These are phyloP conservation scores for Neofusicoccum ribis DNA, from an alignment of 2,329 filamentous ascomycete genomes.

Conservation along the genomic window DNA sequence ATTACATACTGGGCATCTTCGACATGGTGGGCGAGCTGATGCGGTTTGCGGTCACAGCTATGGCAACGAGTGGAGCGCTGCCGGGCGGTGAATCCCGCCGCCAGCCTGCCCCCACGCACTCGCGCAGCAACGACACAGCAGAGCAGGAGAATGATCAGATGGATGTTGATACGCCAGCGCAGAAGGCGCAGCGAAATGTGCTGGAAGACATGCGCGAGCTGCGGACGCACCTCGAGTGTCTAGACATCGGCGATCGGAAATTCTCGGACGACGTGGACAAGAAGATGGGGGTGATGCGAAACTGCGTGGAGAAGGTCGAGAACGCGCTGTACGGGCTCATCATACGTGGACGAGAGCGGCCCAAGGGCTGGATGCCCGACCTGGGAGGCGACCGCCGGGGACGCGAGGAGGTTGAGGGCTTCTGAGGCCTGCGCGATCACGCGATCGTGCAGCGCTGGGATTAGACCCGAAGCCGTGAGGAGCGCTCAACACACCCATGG, in stretches of 20 bases:
- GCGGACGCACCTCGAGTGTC: slow-evolving; percentile 71
- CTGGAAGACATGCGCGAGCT: slow-evolving; percentile 79
- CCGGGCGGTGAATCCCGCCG: slow-evolving; percentile 37
- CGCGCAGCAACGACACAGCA: not conserved
- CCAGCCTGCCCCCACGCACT: slow-evolving; percentile 37
- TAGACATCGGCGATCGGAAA: slow-evolving; percentile 59
- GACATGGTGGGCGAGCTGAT: slow-evolving; percentile 96
- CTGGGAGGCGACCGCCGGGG: slow-evolving; percentile 48
- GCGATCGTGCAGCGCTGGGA: not conserved
- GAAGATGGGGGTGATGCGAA: slow-evolving; percentile 84
- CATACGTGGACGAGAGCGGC: slow-evolving; percentile 83
- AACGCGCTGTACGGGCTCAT: slow-evolving; percentile 82
- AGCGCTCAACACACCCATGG: slow-evolving; percentile 13
- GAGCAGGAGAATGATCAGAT: slow-evolving; percentile 31
- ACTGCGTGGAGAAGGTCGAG: slow-evolving; percentile 93
- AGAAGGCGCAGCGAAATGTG: slow-evolving; percentile 60
- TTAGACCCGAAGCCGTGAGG: not conserved
- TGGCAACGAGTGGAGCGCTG: slow-evolving; percentile 69
- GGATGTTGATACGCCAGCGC: slow-evolving; percentile 36
- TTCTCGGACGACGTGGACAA: slow-evolving; percentile 66
- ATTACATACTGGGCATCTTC: slow-evolving; percentile 89
- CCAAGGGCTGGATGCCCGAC: slow-evolving; percentile 90
- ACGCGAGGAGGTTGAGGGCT: slow-evolving; percentile 44
- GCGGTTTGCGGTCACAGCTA: slow-evolving; percentile 88
- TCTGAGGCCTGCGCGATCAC: slow-evolving; percentile 24